These are phyloP conservation scores for Oenanthe sinensis DNA, from an alignment of 129 eudicot genomes.

Conservation along the genomic window DNA sequence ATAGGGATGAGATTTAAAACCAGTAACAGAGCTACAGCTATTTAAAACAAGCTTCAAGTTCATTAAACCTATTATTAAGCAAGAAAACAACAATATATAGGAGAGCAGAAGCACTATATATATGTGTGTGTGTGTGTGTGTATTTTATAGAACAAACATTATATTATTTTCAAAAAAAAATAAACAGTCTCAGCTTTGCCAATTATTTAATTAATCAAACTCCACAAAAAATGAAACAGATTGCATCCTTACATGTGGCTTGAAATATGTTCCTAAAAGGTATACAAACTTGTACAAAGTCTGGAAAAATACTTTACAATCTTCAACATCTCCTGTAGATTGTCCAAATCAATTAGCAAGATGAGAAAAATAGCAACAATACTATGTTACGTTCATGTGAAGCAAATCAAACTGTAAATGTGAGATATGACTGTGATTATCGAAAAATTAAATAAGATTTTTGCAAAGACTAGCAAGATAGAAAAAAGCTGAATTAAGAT, in stretches of 20 bases:
- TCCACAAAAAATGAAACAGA: background rate
- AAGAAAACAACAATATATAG: background rate
- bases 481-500: background rate
- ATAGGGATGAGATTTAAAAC: background rate
- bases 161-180: no score
- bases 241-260: slow-evolving; percentile 74
- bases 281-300: slow-evolving; percentile 74
- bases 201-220: background rate
- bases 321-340: slow-evolving; percentile 74
- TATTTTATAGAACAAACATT: no score
- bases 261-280: slow-evolving; percentile 78
- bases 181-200: background rate
- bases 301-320: slow-evolving; percentile 57
- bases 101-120: background rate
- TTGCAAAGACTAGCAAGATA: background rate
- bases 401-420: background rate
- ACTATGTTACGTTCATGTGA: background rate
- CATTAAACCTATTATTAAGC: background rate
- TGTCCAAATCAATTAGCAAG: slow-evolving; percentile 1
- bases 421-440: background rate
- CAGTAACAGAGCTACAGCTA: background rate
- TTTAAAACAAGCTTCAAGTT: background rate
- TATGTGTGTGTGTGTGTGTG: background rate
- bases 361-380: background rate
- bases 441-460: background rate